Evolutionary conservation across 1,139 yeast genomes (phyloP).

Genomic region (Starmera stellimalicola): DNA sequence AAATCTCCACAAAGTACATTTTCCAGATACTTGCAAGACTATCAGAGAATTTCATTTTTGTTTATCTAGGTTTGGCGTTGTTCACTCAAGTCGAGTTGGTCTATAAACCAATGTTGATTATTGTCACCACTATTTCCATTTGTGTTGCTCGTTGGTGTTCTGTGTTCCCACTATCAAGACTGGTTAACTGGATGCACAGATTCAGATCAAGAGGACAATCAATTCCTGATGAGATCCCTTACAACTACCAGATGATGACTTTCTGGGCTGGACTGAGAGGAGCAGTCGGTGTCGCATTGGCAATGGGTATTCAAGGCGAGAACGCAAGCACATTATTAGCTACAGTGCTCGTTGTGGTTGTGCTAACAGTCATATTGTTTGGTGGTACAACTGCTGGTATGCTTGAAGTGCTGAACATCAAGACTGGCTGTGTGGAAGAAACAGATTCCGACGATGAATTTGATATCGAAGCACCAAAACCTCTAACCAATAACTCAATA

Average conservation of each 20-base stretch:
- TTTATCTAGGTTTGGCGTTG: constrained; percentile 85
- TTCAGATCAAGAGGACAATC: constrained; percentile 37
- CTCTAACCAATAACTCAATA: constrained; percentile 12
- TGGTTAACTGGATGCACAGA: constrained; percentile 72
- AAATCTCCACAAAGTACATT: constrained; percentile 89
- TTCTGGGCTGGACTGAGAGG: constrained; percentile 99
- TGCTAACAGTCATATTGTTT: constrained; percentile 86
- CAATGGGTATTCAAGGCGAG: constrained; percentile 95
- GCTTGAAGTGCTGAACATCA: constrained; percentile 90
- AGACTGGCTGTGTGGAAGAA: constrained; percentile 83
- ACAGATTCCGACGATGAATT: constrained; percentile 91
- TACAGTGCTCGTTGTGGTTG: constrained; percentile 93
- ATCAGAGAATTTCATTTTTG: constrained; percentile 93
- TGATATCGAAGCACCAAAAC: constrained; percentile 74
- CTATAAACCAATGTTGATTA: constrained; percentile 85
- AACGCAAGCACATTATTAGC: constrained; percentile 84
- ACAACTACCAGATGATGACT: constrained; percentile 96
- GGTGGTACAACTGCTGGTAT: constrained; percentile 99
- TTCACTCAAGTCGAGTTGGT: constrained; percentile 95
- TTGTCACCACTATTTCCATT: constrained; percentile 81
- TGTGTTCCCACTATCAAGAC: constrained; percentile 83
- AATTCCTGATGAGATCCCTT: constrained; percentile 85
- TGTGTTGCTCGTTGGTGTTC: constrained; percentile 97
- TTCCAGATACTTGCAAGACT: constrained; percentile 91
- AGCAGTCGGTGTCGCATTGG: constrained; percentile 98